Base-by-base conservation (phyloP, 1,139 yeast species). In the Hansenula sp. region DNA sequence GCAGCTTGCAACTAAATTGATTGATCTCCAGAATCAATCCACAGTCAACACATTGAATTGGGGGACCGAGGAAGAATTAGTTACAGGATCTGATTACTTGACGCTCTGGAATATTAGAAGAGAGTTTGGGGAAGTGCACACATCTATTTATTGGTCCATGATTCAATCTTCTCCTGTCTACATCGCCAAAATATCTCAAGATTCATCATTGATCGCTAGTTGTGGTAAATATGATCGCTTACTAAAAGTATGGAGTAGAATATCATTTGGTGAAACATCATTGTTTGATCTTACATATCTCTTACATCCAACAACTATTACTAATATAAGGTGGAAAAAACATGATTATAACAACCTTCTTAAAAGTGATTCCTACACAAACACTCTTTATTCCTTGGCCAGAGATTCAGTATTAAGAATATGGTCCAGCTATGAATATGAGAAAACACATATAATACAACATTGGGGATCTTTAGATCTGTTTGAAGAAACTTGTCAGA, bases 231-330 rank as follows among this genome's bases (percentile, higher is more conserved):
- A 73, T 55, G 96, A 87, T 56, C 68, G 73, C 37, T 65, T 82
- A 13, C 79, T 86, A 27, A 87, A 86, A 56, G 71, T 89, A 5
- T 90, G 96, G 96, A 72, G 81, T 38, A 67, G 97, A 35, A 68
- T 81, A 4, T 76, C 83, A 12, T 85, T 81, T 53, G 92, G 86
- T 12, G 82, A 77, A 20, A 73, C 75, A 42, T 75, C 85, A 4
- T 70, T 79, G 21, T 89, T 88, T 59, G 95, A 85, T 53, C 66
- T 88, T 48, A 65, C 79, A 0, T 82, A 85, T 53, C 62, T 88
- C 20, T 73, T 77, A 13, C 95, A 86, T 54, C 79, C 82, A 0
- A 57, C 72, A 1, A 71, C 73, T 42, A 77, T 89, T 3, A 68
- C 78, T 0, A 68, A 70, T 34, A 59, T 77, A 22, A 62, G 77